Conservation (phyloP, 371 early-diverging fungal genomes). For the Actinomucor elegans region DNA sequence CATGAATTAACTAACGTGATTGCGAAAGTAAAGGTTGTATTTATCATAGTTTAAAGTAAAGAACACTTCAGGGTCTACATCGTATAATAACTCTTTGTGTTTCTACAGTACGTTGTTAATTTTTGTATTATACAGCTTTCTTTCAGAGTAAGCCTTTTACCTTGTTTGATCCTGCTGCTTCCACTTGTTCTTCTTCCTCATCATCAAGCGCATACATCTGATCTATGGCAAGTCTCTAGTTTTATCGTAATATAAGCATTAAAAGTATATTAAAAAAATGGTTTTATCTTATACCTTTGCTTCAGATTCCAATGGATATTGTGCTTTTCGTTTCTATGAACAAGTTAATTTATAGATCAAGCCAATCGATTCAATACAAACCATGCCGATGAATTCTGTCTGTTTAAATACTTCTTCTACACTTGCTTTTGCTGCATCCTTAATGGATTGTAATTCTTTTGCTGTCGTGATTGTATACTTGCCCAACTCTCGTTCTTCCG, state of each 20-base stretch:
- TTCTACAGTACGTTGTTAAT: not conserved
- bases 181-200: too few species aligned
- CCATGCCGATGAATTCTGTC: conserved; percentile 56
- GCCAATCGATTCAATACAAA: too few species aligned
- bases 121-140: too few species aligned
- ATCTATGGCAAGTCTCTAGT: too few species aligned
- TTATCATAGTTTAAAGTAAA: conserved; percentile 72
- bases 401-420: conserved; percentile 49
- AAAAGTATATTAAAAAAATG: too few species aligned
- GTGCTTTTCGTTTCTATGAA: conserved; percentile 4
- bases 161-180: too few species aligned
- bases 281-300: not conserved
- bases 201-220: too few species aligned
- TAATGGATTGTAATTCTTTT: conserved; percentile 59
- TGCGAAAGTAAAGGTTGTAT: conserved; percentile 74
- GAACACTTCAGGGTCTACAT: conserved; percentile 50
- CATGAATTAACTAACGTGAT: conserved; percentile 55
- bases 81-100: conserved; percentile 37
- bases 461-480: conserved; percentile 56
- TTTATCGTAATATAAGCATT: too few species aligned
- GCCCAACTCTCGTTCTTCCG: conserved; percentile 59
- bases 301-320: not conserved
- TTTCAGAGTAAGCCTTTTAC: too few species aligned
- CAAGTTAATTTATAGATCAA: not conserved
- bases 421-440: conserved; percentile 44